Base-by-base conservation (phyloP, 106 monocot species). In the Agapanthus africanus region DNA sequence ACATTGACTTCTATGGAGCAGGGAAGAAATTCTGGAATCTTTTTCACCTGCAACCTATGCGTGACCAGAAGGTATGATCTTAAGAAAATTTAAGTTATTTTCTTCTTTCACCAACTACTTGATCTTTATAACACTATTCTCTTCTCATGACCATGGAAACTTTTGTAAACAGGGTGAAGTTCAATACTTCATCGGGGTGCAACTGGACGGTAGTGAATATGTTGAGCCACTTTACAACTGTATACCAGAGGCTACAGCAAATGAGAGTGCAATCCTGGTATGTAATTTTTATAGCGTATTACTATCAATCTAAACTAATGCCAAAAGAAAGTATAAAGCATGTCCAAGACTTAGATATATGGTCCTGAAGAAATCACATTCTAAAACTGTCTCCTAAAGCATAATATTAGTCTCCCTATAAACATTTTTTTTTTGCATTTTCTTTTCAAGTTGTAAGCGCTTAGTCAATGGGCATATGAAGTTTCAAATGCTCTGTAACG, bases 31-130 rank as follows among this genome's bases (percentile, higher is more conserved):
- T 97, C 63, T 97, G 95, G 95, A 97, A 97, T 75, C 81, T 97
- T 38, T 97, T 97, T 80, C 95, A 97, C 78, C 84, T 97, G 47
- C 95, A 97, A 65, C 95, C 95, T 30, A 92, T 97, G 95, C 95
- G 91, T 87, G 95, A 97, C 42, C 91, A 89, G 59, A 97, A 91
- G 91, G 95, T 97, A 81, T 54, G 11, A 30, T 70, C 26, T 41
- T 42, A 57, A 54, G 10, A 59, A 51, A 37, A 27, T 63, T 13
- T 2, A n/a, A 16, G 44, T 32, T 69, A 37, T 38, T 32, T 42
- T 50, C 8, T 71, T 59, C 4, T 71, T 78, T 23, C 21, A n/a
- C 36, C 32, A 0, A 31, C 38, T 30, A 33, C 16, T 60, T 22
- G 37, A 33, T 65, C 3, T 56, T 44, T 51, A 19, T 72, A 35